Conservation (phyloP, 768 basidiomycete species). For the Leccinum disarticulatum region DNA sequence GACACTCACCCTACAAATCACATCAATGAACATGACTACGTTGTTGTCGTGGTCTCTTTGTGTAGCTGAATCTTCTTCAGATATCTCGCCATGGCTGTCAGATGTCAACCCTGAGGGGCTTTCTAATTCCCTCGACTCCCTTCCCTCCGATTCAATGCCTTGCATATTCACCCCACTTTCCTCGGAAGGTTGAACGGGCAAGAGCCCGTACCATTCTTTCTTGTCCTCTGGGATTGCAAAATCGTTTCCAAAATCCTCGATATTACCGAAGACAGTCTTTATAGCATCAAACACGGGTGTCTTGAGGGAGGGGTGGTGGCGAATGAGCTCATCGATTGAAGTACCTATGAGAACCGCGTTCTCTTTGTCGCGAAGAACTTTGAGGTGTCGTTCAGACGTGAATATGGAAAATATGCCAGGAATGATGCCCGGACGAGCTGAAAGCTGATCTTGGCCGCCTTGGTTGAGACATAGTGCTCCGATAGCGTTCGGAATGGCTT, state of each 20-base stretch:
- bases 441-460: constrained; percentile 78
- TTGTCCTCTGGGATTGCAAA: constrained; percentile 58
- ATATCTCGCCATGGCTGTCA: constrained; percentile 14
- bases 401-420: constrained; percentile 84
- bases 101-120: constrained; percentile 20
- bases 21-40: constrained; percentile 76
- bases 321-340: constrained; percentile 90
- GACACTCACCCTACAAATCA: constrained; percentile 68
- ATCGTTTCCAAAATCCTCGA: constrained; percentile 70
- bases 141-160: constrained; percentile 33
- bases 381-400: constrained; percentile 79
- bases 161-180: constrained; percentile 49
- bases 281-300: constrained; percentile 75
- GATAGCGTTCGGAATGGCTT: constrained; percentile 92
- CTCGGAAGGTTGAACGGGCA: constrained; percentile 29
- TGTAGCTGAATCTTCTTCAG: constrained; percentile 34
- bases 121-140: constrained; percentile 19
- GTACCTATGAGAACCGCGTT: constrained; percentile 87
- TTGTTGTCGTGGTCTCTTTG: constrained; percentile 68
- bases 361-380: constrained; percentile 88
- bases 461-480: constrained; percentile 96
- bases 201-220: constrained; percentile 65
- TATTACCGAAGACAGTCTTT: constrained; percentile 64
- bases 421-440: constrained; percentile 77
- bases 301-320: constrained; percentile 92